A percentile compares a stretch with the other conserved stretches of the same genome.
These are phyloP conservation scores for Vaccinium darrowii DNA, from an alignment of 148 eudicot species.

Conservation along the genomic window DNA sequence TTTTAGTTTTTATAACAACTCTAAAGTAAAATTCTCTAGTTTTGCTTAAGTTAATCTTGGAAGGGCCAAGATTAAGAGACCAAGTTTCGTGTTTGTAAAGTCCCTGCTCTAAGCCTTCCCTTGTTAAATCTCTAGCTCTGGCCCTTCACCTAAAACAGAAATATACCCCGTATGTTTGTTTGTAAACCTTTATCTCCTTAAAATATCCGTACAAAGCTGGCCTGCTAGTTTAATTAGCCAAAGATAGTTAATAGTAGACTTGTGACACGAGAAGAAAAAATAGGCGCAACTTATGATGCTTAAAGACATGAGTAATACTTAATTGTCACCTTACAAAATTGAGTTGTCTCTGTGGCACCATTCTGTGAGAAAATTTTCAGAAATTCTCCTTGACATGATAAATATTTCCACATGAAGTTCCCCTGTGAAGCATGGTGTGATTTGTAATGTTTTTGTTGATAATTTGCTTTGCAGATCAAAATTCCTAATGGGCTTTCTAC, in stretches of 20 bases:
- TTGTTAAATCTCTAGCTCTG: background rate
- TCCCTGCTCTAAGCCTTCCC: background rate
- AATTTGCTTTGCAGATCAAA: slow-evolving; percentile 55
- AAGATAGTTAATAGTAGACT: background rate
- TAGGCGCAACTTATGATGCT: background rate
- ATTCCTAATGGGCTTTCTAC: slow-evolving; percentile 80
- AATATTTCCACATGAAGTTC: background rate
- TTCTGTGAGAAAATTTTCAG: background rate
- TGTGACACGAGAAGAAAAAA: background rate
- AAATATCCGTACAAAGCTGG: background rate
- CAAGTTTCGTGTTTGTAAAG: background rate
- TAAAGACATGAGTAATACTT: background rate
- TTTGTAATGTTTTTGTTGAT: background rate
- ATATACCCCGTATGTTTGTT: background rate
- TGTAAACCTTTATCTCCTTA: background rate
- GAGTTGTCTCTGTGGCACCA: background rate
- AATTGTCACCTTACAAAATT: background rate
- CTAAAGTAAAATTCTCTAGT: background rate
- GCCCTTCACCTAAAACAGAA: background rate
- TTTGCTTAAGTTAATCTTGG: background rate
- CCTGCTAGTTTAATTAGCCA: background rate
- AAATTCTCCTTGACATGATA: background rate
- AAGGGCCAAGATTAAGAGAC: background rate
- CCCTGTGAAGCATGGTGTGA: background rate
- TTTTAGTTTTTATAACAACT: background rate